A percentile compares a stretch with the other conserved stretches of the same genome.
Conservation (phyloP, 345 rosid species). For the Citropsis articulata region DNA sequence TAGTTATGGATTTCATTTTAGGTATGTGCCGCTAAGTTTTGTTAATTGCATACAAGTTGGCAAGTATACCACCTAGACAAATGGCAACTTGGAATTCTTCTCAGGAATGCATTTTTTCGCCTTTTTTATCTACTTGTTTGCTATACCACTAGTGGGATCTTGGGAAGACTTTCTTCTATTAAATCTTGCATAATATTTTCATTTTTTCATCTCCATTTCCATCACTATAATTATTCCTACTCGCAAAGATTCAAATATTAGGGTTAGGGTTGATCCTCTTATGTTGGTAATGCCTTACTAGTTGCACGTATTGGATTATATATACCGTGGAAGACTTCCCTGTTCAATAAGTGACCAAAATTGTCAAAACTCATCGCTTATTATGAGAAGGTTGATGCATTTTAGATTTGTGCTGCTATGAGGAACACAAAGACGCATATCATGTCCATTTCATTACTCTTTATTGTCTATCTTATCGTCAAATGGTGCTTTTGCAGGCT, state of each 20-base stretch:
- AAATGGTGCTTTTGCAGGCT: slow-evolving; percentile 48
- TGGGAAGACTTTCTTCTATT: too few species aligned
- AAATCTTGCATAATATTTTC: neutral
- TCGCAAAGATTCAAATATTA: neutral
- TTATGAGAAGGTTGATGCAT: neutral
- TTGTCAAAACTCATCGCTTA: neutral
- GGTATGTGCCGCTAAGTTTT: too few species aligned
- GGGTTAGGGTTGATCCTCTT: neutral
- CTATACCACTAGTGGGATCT: too few species aligned
- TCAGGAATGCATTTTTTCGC: too few species aligned
- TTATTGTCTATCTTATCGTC: neutral
- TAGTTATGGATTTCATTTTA: too few species aligned
- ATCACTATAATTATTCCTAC: neutral
- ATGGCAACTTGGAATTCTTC: too few species aligned
- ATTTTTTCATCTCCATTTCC: neutral
- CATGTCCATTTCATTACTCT: neutral
- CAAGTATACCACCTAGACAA: too few species aligned
- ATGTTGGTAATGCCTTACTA: neutral
- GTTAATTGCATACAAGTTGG: too few species aligned
- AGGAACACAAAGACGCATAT: neutral
- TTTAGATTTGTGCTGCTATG: neutral
- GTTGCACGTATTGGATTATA: neutral
- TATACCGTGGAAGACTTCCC: neutral
- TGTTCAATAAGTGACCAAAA: neutral
- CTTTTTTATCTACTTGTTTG: too few species aligned